Conservation (phyloP, 805 yeast genomes). For the Nakazawaea siamensis region DNA sequence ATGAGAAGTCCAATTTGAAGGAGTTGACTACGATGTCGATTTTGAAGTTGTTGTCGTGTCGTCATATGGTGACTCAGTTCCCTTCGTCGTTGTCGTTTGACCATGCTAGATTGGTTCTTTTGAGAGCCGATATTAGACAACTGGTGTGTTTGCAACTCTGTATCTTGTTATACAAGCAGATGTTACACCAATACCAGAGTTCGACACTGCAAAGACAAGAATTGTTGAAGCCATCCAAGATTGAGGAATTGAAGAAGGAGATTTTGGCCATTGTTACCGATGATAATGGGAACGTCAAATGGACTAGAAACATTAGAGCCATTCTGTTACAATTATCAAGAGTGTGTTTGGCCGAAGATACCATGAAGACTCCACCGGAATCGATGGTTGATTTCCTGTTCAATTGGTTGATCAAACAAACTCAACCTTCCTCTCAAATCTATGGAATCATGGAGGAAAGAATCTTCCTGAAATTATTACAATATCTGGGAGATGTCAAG, state of each 20-base stretch:
- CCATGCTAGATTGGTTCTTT: conserved; percentile 65
- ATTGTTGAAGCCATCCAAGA: conserved; percentile 26
- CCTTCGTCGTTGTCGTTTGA: conserved; percentile 83
- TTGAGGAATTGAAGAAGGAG: conserved; percentile 53
- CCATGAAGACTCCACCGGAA: conserved; percentile 26
- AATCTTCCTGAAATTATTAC: conserved; percentile 41
- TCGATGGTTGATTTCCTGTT: conserved; percentile 49
- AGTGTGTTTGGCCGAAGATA: conserved; percentile 12
- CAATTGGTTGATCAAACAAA: conserved; percentile 77
- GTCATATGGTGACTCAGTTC: conserved; percentile 73
- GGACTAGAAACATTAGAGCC: conserved; percentile 77
- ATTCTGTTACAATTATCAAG: conserved; percentile 62
- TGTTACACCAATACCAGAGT: conserved; percentile 31
- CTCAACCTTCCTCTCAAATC: conserved; percentile 74
- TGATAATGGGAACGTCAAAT: conserved; percentile 79
- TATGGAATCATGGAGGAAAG: conserved; percentile 69
- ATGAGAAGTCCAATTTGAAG: conserved; percentile 18
- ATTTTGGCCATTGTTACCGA: conserved; percentile 75
- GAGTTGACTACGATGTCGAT: conserved; percentile 42
- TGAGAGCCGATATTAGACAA: conserved; percentile 83
- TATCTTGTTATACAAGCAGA: conserved; percentile 61
- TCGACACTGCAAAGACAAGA: conserved; percentile 25
- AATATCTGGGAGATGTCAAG: conserved; percentile 21
- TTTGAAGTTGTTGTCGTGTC: conserved; percentile 61
- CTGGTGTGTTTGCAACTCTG: conserved; percentile 75